These are phyloP conservation scores for Penicillium desertorum DNA, from an alignment of 495 filamentous ascomycete genomes.

Conservation along the genomic window DNA sequence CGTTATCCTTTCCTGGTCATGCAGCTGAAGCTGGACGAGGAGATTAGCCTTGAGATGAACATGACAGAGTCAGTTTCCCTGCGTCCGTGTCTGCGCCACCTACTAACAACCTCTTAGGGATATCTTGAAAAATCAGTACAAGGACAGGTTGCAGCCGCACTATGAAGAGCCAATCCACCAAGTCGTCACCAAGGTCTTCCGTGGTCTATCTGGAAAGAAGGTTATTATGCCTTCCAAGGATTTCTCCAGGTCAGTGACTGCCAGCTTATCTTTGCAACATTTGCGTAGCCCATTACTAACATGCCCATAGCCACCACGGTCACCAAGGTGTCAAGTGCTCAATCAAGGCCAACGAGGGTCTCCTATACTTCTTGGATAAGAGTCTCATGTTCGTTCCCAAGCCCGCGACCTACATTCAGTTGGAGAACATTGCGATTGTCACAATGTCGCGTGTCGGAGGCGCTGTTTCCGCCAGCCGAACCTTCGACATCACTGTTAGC, in stretches of 20 bases:
- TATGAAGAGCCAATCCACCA: conserved; percentile 91
- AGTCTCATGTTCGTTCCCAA: conserved; percentile 99
- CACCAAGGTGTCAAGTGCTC: conserved; percentile 98
- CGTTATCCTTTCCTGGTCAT: conserved; percentile 98
- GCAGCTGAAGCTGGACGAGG: conserved; percentile 98
- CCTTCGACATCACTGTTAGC: conserved; percentile 92
- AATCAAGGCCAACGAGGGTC: conserved; percentile 97
- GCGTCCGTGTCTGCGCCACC: conserved; percentile 8
- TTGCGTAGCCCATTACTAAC: not conserved
- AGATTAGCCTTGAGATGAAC: conserved; percentile 94
- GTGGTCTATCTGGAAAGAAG: conserved; percentile 89
- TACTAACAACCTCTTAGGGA: conserved; percentile 38
- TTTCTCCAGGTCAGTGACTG: conserved; percentile 62
- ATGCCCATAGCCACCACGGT: conserved; percentile 68
- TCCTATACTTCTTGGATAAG: conserved; percentile 95
- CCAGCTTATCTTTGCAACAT: not conserved
- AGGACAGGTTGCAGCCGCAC: conserved; percentile 77
- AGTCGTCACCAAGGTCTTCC: conserved; percentile 92
- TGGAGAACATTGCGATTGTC: conserved; percentile 83
- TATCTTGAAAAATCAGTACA: conserved; percentile 76
- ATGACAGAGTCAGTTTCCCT: conserved; percentile 75
- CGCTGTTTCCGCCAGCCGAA: conserved; percentile 88
- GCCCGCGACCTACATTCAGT: conserved; percentile 91
- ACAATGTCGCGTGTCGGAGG: conserved; percentile 96
- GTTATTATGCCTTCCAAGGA: conserved; percentile 90